phyloP scores from a whole-genome alignment of 192 early-diverging fungal genomes.

The Phycomyces nitens region DNA sequence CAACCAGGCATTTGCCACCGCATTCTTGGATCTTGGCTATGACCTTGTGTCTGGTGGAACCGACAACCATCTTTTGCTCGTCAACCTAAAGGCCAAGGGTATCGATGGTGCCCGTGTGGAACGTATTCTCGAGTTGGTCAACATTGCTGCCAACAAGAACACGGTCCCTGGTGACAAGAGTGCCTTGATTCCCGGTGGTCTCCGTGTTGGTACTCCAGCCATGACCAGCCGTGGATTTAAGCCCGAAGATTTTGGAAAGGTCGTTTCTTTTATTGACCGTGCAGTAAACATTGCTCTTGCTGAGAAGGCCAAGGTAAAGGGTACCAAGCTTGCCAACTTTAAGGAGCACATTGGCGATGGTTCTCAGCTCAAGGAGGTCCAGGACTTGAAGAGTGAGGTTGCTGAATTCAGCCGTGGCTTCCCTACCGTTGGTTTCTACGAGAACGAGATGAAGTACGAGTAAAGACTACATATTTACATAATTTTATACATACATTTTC shows the following conservation, averaged over 20 bases:
- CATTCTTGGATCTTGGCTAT: conserved; percentile 69
- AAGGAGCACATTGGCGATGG: conserved; percentile 81
- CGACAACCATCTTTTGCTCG: conserved; percentile 90
- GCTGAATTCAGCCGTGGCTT: conserved; percentile 80
- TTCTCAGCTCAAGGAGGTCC: conserved; percentile 53
- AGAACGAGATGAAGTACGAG: conserved; percentile 60
- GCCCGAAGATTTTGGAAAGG: conserved; percentile 84
- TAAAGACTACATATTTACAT: neutral
- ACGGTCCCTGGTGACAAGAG: conserved; percentile 95
- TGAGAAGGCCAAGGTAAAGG: conserved; percentile 57
- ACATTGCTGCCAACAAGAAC: conserved; percentile 99
- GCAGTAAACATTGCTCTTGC: conserved; percentile 79
- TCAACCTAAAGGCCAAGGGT: conserved; percentile 80
- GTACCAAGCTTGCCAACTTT: conserved; percentile 84
- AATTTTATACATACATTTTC: neutral
- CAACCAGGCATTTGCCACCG: conserved; percentile 82
- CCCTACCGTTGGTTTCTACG: conserved; percentile 84
- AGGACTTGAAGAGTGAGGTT: conserved; percentile 74
- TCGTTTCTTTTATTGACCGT: conserved; percentile 84
- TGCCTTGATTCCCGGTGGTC: conserved; percentile 89
- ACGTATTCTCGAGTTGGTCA: conserved; percentile 90
- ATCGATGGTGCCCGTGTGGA: conserved; percentile 96
- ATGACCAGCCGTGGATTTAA: conserved; percentile 93
- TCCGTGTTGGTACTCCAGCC: conserved; percentile 93
- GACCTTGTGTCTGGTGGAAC: conserved; percentile 89